Evolutionary conservation across 73 alveolate species (phyloP).

Genomic region (Symbiodinium pilosum): DNA sequence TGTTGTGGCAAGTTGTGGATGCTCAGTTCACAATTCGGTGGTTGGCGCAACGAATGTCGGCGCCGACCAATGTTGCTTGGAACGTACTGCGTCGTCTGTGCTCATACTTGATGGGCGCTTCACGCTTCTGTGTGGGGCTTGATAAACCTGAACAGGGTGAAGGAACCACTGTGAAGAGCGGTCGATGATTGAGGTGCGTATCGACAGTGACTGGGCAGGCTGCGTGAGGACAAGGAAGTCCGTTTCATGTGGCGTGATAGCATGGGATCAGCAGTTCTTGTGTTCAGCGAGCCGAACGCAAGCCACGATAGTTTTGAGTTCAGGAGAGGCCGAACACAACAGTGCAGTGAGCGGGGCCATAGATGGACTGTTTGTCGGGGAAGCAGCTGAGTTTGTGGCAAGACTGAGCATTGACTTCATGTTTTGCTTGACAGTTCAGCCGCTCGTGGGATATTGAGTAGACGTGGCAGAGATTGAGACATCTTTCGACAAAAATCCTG

Average conservation of each 20-base stretch:
- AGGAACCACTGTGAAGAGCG: neutral
- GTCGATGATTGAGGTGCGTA: neutral
- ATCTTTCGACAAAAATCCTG: neutral
- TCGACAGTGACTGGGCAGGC: neutral
- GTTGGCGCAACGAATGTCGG: neutral
- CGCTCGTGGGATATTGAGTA: neutral
- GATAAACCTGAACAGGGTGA: neutral
- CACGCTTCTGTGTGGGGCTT: neutral
- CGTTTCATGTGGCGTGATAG: neutral
- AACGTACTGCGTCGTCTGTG: neutral
- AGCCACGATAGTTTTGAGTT: too few species aligned
- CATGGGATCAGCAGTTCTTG: too few species aligned
- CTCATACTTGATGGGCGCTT: neutral
- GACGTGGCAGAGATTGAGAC: neutral
- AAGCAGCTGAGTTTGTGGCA: too few species aligned
- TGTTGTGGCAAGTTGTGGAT: too few species aligned
- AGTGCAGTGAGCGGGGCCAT: too few species aligned
- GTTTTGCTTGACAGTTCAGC: too few species aligned
- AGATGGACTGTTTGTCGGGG: too few species aligned
- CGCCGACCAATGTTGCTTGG: neutral
- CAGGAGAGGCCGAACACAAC: too few species aligned
- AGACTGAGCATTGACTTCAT: too few species aligned
- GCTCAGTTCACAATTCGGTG: neutral
- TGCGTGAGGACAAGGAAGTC: neutral
- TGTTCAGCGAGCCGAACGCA: too few species aligned